Evolutionary conservation across 257 asterid species (phyloP).

Genomic region (Euphrasia confusa): DNA sequence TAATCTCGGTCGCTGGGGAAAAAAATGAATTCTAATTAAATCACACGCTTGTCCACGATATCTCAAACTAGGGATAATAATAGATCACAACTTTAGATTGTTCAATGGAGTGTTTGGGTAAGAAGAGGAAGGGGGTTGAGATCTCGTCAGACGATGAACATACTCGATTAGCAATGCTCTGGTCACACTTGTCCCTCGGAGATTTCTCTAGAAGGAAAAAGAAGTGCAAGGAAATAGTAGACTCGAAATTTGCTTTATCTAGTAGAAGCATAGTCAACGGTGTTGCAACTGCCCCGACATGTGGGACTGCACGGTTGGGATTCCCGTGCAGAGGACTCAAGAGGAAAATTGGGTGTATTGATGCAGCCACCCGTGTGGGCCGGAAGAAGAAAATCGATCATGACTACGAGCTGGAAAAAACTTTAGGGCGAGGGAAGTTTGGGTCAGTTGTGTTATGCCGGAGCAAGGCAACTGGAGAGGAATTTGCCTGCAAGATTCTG

Average conservation of each 20-base stretch:
- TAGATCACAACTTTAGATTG: constrained; percentile 17
- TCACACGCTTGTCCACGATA: constrained; percentile 20
- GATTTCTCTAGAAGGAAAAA: constrained; percentile 64
- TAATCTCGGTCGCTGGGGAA: too few species aligned
- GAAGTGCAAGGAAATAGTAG: constrained; percentile 63
- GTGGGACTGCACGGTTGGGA: constrained; percentile 48
- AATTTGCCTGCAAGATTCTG: constrained; percentile 79
- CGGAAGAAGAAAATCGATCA: constrained; percentile 81
- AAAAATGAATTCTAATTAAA: neutral
- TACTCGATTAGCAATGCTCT: constrained; percentile 31
- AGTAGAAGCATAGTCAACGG: constrained; percentile 50
- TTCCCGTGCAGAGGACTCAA: constrained; percentile 67
- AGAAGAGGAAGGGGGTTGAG: constrained; percentile 71
- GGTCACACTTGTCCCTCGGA: constrained; percentile 68
- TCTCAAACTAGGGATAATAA: neutral
- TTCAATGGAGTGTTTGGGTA: constrained; percentile 56
- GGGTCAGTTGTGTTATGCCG: constrained; percentile 72
- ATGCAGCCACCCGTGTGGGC: constrained; percentile 67
- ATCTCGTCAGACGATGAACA: constrained; percentile 35
- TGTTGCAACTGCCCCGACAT: constrained; percentile 75
- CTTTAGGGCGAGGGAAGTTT: constrained; percentile 71
- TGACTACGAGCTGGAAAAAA: constrained; percentile 52
- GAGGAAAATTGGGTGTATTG: constrained; percentile 90
- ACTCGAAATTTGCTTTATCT: constrained; percentile 34
- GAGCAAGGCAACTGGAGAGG: constrained; percentile 61